phyloP scores from a whole-genome alignment of 768 basidiomycete species.

The Rhodocollybia butyracea region DNA sequence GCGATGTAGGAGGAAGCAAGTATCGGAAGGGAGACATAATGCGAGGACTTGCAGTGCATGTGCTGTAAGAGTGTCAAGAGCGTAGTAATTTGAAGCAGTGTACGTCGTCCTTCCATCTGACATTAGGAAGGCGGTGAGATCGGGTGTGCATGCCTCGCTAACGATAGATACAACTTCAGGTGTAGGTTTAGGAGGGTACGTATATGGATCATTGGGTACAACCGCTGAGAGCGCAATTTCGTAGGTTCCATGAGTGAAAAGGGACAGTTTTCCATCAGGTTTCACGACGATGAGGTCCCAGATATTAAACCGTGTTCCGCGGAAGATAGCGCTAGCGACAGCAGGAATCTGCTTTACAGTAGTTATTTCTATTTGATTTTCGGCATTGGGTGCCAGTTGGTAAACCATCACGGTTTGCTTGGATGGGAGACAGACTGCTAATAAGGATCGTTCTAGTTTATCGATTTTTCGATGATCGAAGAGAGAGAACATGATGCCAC shows the following conservation, averaged over 20 bases:
- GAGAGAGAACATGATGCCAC: constrained; percentile 48
- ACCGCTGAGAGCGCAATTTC: constrained; percentile 23
- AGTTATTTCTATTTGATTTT: constrained; percentile 38
- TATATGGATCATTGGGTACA: too few relatives aligned
- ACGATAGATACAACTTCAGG: not conserved
- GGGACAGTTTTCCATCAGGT: constrained; percentile 46
- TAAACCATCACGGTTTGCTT: constrained; percentile 45
- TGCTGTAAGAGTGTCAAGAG: constrained; percentile 51
- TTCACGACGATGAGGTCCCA: constrained; percentile 70
- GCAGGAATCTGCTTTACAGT: constrained; percentile 38
- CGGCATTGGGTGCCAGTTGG: constrained; percentile 39
- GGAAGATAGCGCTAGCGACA: constrained; percentile 52
- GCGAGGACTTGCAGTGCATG: constrained; percentile 64
- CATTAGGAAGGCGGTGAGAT: constrained; percentile 39
- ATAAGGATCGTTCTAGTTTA: constrained; percentile 47
- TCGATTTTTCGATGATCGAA: constrained; percentile 66
- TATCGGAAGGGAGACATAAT: constrained; percentile 51
- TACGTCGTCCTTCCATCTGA: constrained; percentile 45
- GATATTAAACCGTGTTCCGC: constrained; percentile 58
- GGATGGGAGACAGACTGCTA: constrained; percentile 54
- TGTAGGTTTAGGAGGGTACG: too few relatives aligned
- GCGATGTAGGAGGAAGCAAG: constrained; percentile 53
- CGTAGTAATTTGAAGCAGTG: constrained; percentile 51
- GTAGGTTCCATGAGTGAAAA: constrained; percentile 63
- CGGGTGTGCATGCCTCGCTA: not conserved